A percentile compares a stretch with the other conserved stretches of the same genome.
Evolutionary conservation across 2,329 filamentous ascomycete species (phyloP).

Genomic region (Monilinia vaccinii-corymbosi): DNA sequence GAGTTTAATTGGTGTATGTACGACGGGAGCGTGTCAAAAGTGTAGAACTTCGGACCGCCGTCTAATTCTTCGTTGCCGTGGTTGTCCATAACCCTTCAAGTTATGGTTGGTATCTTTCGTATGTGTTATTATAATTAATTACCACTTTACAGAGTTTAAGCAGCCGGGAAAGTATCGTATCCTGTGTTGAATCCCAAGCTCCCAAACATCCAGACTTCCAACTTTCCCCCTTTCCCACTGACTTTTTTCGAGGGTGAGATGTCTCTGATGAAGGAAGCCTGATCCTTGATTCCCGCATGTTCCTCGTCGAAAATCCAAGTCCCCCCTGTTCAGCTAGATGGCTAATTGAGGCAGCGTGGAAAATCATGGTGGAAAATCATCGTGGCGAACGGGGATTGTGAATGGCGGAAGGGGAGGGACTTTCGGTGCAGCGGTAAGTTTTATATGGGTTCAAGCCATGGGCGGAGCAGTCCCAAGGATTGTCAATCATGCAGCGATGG

Average conservation of each 20-base stretch:
- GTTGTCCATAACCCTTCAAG: neutral
- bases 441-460: neutral
- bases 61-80: constrained; percentile 5
- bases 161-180: too few relatives aligned
- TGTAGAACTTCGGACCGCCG: constrained; percentile 4
- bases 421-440: neutral
- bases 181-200: too few relatives aligned
- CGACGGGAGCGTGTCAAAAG: constrained; percentile 1
- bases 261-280: constrained; percentile 6
- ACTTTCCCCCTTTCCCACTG: neutral
- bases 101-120: neutral
- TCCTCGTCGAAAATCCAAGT: constrained; percentile 9
- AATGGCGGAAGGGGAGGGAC: neutral
- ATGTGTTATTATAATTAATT: neutral
- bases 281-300: constrained; percentile 7
- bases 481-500: neutral
- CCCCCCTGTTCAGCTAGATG: neutral
- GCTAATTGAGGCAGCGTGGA: neutral
- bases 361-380: constrained; percentile 6
- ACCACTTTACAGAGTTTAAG: too few relatives aligned
- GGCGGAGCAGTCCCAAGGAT: neutral
- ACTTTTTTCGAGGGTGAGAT: neutral
- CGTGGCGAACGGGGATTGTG: constrained; percentile 7
- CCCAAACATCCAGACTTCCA: too few relatives aligned
- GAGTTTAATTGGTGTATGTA: constrained; percentile 9